A percentile compares a stretch with the other conserved stretches of the same genome.
Conservation (phyloP, 106 monocot genomes). For the Dioscorea dumetorum region DNA sequence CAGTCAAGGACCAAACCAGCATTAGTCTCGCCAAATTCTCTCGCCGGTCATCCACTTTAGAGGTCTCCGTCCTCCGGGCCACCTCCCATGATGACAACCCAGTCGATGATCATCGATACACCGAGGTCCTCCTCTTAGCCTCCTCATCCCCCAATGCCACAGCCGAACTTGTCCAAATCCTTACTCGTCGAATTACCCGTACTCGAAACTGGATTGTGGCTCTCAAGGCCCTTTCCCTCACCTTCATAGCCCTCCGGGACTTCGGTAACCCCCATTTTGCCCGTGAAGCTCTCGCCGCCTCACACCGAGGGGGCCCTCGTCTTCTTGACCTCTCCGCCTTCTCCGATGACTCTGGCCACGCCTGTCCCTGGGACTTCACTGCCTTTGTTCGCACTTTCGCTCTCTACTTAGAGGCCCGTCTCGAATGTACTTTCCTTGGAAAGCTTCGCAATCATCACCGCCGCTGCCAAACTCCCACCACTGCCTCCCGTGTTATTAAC, state of each 20-base stretch:
- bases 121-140: slow-evolving; percentile 36
- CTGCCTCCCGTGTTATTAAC: slow-evolving; percentile 6
- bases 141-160: slow-evolving; percentile 21
- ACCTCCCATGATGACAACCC: slow-evolving; percentile 56
- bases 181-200: slow-evolving; percentile 44
- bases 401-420: slow-evolving; percentile 47
- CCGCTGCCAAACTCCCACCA: neutral
- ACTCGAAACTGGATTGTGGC: slow-evolving; percentile 65
- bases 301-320: slow-evolving; percentile 5
- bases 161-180: slow-evolving; percentile 18
- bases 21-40: slow-evolving; percentile 48
- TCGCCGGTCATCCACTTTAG: slow-evolving; percentile 17
- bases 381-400: slow-evolving; percentile 62
- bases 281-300: slow-evolving; percentile 22
- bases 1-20: slow-evolving; percentile 67
- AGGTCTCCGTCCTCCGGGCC: slow-evolving; percentile 55
- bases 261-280: slow-evolving; percentile 31
- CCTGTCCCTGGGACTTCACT: slow-evolving; percentile 50
- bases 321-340: slow-evolving; percentile 53
- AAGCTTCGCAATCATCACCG: slow-evolving; percentile 20
- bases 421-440: slow-evolving; percentile 32
- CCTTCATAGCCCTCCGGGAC: slow-evolving; percentile 15
- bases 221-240: slow-evolving; percentile 49
- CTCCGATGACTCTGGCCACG: slow-evolving; percentile 15
- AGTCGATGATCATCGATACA: slow-evolving; percentile 17